Conservation (phyloP, 2,329 filamentous ascomycete genomes). For the Fusarium drepaniforme region DNA sequence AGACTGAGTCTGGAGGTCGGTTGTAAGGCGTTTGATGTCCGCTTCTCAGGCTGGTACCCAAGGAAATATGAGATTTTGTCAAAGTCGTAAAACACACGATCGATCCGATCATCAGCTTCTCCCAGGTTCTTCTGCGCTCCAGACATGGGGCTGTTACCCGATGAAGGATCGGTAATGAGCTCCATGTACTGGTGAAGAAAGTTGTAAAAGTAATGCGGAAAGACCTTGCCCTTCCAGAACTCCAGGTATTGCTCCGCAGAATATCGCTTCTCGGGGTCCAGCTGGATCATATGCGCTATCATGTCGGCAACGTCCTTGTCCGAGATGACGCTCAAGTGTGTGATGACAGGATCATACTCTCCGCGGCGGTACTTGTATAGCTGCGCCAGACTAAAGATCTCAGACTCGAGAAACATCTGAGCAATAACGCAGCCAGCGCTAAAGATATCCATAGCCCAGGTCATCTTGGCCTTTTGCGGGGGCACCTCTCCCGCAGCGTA, state of each 20-base stretch:
- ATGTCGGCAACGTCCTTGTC: conserved; percentile 89
- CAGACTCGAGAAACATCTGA: conserved; percentile 92
- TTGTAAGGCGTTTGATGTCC: conserved; percentile 44
- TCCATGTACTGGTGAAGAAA: conserved; percentile 99
- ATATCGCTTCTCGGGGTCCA: conserved; percentile 92
- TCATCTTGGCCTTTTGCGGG: conserved; percentile 70
- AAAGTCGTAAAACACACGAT: conserved; percentile 93
- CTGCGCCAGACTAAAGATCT: conserved; percentile 97
- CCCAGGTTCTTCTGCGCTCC: conserved; percentile 77
- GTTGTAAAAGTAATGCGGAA: conserved; percentile 96
- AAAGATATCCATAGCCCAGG: conserved; percentile 99
- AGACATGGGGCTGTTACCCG: conserved; percentile 79
- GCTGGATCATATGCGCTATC: conserved; percentile 95
- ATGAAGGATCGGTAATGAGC: conserved; percentile 90
- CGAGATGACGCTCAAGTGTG: conserved; percentile 86
- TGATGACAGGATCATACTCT: conserved; percentile 89
- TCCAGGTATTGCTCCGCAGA: conserved; percentile 94
- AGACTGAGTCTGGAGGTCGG: conserved; percentile 60
- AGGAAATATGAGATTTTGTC: conserved; percentile 98
- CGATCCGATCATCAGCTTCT: conserved; percentile 93
- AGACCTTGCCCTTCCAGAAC: conserved; percentile 92
- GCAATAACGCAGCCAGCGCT: conserved; percentile 97
- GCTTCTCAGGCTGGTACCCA: conserved; percentile 73
- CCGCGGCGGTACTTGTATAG: conserved; percentile 93
- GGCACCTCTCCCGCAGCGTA: conserved; percentile 76